Evolutionary conservation across 768 basidiomycete species (phyloP), one percentile per base, ranked within the genome.

Genomic region (Hysterangium stoloniferum): DNA sequence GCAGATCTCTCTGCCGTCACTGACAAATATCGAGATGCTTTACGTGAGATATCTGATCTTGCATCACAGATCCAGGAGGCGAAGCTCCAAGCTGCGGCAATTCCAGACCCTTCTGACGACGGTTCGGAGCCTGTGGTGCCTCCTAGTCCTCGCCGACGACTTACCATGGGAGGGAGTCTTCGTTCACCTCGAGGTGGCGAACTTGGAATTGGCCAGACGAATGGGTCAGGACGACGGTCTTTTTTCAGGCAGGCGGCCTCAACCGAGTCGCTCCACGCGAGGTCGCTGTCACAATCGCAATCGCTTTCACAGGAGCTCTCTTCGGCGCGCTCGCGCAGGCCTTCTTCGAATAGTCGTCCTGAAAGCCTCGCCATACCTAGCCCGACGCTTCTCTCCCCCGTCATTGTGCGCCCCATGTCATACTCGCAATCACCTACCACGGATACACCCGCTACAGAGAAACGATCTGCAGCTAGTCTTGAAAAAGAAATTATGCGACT

Each of bases 261-360:
- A 58, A 69, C 82, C 62, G 89, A 92, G 66, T 89, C 86, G 65
- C 81, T 90, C 64, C 89, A 88, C 74, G 76, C 80, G 78, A 89
- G 88, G 78, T 91, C 90, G 80, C 80, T 84, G 58, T 90, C 87
- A 72, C 88, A 88, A 69, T 93, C 92, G 66, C 80, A 84, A 74
- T 95, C 93, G 76, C 82, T 95, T 60, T 94, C 93, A 73, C 93
- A 97, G 92, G 92, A 90, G 77, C 78, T 91, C 57, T 91, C 83
- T 59, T 91, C 84, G 73, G 86, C 71, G 70, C 84, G 83, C 62
- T 87, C 82, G 72, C 86, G 86, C 77, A 85, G 85, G 71, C 72
- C 75, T 60, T 90, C 88, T 51, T 78, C 77, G 35, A 48, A 22
- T 36, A 36, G 51, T 29, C 37, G 49, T 17, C 49, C 49, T 12